A percentile compares a stretch with the other conserved stretches of the same genome.
Conservation (phyloP, 495 filamentous ascomycete genomes). For the Articulospora tetracladia region DNA sequence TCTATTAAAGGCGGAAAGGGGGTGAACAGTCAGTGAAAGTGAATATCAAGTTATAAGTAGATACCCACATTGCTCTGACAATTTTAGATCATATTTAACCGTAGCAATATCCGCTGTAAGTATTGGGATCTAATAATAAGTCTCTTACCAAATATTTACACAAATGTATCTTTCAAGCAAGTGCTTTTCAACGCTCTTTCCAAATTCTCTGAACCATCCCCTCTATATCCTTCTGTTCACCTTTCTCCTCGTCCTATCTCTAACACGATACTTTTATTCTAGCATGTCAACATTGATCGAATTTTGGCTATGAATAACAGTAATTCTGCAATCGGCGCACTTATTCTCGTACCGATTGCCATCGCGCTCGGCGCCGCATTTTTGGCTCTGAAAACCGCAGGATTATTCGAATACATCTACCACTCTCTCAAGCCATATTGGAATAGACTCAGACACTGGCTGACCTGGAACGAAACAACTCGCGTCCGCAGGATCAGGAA, state of each 20-base stretch:
- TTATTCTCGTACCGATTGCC: constrained; percentile 53
- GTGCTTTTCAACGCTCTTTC: not conserved
- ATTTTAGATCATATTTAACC: too few species aligned
- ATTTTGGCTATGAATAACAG: constrained; percentile 32
- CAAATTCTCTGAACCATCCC: not conserved
- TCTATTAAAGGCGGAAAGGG: too few species aligned
- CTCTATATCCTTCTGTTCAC: not conserved
- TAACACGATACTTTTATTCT: constrained; percentile 19
- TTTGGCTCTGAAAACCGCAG: constrained; percentile 37
- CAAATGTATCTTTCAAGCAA: too few species aligned
- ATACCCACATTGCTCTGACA: too few species aligned
- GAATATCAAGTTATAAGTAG: too few species aligned
- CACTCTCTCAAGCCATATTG: constrained; percentile 9
- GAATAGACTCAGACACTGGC: constrained; percentile 1
- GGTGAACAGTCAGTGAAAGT: too few species aligned
- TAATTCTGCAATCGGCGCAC: constrained; percentile 35
- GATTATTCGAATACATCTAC: constrained; percentile 1
- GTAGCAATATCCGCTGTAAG: too few species aligned
- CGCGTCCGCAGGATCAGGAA: constrained; percentile 23
- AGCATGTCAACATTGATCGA: constrained; percentile 24
- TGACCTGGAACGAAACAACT: not conserved
- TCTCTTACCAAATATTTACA: too few species aligned
- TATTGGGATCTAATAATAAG: too few species aligned
- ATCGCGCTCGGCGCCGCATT: constrained; percentile 41
- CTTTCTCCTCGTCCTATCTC: constrained; percentile 7